A percentile compares a stretch with the other conserved stretches of the same genome.
Evolutionary conservation across 192 early-diverging fungal genomes (phyloP).

Genomic region (Coemansia sp.): DNA sequence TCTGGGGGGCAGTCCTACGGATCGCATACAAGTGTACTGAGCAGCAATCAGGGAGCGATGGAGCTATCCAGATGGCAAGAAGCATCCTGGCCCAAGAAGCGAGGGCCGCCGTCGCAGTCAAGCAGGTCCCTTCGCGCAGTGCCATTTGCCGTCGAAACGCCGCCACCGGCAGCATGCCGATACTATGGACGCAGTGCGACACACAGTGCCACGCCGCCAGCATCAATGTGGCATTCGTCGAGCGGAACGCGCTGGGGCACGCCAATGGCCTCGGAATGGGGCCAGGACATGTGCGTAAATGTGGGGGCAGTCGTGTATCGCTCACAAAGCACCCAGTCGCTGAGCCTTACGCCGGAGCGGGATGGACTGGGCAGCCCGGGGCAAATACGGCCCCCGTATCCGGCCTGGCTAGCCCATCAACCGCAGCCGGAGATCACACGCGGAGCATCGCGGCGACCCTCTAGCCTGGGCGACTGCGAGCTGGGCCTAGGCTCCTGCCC

Average conservation of each 20-base stretch:
- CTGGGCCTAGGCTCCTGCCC: conserved; percentile 51
- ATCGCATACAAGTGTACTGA: not conserved
- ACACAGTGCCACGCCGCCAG: conserved; percentile 11
- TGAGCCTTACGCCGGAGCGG: conserved; percentile 10
- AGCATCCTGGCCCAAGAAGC: not conserved
- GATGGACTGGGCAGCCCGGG: not conserved
- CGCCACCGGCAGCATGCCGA: conserved; percentile 19
- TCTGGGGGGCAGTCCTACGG: not conserved
- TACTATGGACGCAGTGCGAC: conserved; percentile 12
- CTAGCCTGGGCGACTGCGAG: conserved; percentile 8
- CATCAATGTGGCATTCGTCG: not conserved
- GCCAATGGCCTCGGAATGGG: not conserved
- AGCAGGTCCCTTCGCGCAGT: not conserved
- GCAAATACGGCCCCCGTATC: not conserved
- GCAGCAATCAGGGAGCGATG: not conserved
- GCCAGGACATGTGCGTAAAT: not conserved
- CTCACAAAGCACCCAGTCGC: conserved; percentile 21
- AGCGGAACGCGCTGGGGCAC: conserved; percentile 8
- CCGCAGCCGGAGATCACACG: conserved; percentile 38
- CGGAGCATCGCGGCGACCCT: conserved; percentile 7
- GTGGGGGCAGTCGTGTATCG: conserved; percentile 17
- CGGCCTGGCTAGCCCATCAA: conserved; percentile 7
- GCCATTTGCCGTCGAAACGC: conserved; percentile 7
- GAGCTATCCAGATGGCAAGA: not conserved
- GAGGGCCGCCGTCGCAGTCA: not conserved